A percentile compares a stretch with the other conserved stretches of the same genome.
phyloP scores from a whole-genome alignment of 768 basidiomycete species.

The Crucibulum laeve region DNA sequence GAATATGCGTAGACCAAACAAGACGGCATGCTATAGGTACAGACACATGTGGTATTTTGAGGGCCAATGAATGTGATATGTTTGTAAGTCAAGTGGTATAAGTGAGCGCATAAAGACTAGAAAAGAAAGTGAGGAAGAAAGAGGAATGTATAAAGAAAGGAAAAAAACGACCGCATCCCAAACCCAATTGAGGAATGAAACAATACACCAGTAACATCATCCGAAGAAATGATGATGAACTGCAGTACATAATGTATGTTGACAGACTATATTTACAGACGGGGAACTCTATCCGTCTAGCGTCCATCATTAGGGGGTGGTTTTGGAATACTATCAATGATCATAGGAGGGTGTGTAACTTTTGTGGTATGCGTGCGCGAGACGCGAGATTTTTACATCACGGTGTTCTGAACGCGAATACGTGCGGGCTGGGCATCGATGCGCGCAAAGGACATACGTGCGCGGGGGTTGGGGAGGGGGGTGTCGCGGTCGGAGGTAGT shows the following conservation, averaged over 20 bases:
- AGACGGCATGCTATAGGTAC: too few species aligned
- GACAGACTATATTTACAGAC: background rate
- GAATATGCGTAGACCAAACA: too few species aligned
- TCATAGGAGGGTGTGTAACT: background rate
- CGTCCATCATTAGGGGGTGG: conserved; percentile 3
- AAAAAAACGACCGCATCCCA: background rate
- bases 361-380: background rate
- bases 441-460: conserved; percentile 56
- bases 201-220: conserved; percentile 5
- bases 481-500: conserved; percentile 29
- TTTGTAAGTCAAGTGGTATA: background rate
- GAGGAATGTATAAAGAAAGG: conserved; percentile 4
- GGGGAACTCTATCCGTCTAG: background rate
- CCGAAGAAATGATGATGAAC: background rate
- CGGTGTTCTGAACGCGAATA: conserved; percentile 40
- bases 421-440: conserved; percentile 39
- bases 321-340: conserved; percentile 1
- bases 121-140: conserved; percentile 2
- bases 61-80: too few species aligned
- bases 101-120: background rate
- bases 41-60: too few species aligned
- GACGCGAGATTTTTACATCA: conserved; percentile 15
- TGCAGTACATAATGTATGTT: background rate
- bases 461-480: conserved; percentile 56
- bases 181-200: background rate